Evolutionary conservation across 139 green algal species (phyloP).

Genomic region (Chlamydomonas applanata): DNA sequence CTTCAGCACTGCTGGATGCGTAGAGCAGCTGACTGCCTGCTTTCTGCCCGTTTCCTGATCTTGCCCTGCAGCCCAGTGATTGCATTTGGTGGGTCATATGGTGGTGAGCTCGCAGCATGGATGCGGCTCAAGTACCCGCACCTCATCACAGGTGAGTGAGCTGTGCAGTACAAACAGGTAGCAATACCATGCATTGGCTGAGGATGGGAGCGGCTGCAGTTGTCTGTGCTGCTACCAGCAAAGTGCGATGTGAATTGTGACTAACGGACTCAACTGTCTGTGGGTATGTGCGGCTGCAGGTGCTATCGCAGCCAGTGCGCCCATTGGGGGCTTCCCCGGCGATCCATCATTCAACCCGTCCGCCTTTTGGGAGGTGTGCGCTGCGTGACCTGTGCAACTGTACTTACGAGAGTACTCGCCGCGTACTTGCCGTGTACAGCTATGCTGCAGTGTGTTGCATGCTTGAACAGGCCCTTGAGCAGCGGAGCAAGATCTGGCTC

Average conservation of each 20-base stretch:
- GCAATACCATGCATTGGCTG: background rate
- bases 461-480: no score
- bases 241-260: background rate
- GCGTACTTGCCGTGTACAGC: background rate
- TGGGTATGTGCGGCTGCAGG: constrained; percentile 29
- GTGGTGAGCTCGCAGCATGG: constrained; percentile 85
- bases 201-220: no score
- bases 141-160: constrained; percentile 38
- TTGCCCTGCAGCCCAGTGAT: constrained; percentile 51
- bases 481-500: no score
- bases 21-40: no score
- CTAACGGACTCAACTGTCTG: no score
- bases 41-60: no score
- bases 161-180: constrained; percentile 4
- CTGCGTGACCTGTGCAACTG: background rate
- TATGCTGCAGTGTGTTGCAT: no score
- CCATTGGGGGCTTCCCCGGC: constrained; percentile 54
- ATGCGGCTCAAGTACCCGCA: constrained; percentile 77
- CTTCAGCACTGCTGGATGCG: no score
- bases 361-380: constrained; percentile 56
- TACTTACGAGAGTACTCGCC: background rate
- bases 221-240: background rate
- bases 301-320: constrained; percentile 73
- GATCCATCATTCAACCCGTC: constrained; percentile 39
- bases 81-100: constrained; percentile 81